Percentiles rank a stretch among this genome's conserved stretches.
phyloP scores from a whole-genome alignment of 148 eudicot genomes.

The Gaultheria prostrata region DNA sequence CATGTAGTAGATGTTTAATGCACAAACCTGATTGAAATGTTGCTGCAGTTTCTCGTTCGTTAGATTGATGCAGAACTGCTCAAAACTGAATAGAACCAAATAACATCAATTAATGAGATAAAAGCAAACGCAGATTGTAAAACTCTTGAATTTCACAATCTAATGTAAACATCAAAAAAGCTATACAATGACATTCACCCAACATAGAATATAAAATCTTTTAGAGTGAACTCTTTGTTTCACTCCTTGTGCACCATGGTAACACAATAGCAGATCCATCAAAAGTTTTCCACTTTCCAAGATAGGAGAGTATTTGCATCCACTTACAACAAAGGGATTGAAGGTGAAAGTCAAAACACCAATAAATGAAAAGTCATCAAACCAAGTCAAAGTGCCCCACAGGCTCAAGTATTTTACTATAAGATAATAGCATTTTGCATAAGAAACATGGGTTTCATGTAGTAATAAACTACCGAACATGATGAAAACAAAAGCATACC shows the following conservation, averaged over 20 bases:
- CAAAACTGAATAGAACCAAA: conserved; percentile 69
- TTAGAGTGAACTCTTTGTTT: not conserved
- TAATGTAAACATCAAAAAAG: not conserved
- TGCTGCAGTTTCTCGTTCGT: conserved; percentile 99
- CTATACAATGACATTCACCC: not conserved
- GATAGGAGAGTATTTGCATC: not conserved
- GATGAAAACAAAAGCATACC: conserved; percentile 92
- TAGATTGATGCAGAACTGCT: conserved; percentile 95
- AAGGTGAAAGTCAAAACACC: not conserved
- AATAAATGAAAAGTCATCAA: not conserved
- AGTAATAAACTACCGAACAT: conserved; percentile 28
- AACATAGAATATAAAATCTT: not conserved
- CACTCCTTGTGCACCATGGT: not conserved
- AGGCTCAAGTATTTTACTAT: not conserved
- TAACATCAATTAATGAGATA: conserved; percentile 16
- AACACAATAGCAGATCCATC: not conserved
- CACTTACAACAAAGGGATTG: not conserved
- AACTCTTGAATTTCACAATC: not conserved
- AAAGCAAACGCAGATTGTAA: not conserved
- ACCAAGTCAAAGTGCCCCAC: not conserved
- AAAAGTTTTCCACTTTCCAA: not conserved
- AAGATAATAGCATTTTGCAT: not conserved
- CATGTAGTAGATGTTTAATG: not conserved
- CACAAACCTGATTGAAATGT: conserved; percentile 92
- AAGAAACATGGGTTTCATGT: conserved; percentile 16